Evolutionary conservation across 768 basidiomycete genomes (phyloP), one percentile per base, ranked within the genome.

Genomic region (Rhodotorula kratochvilovae): DNA sequence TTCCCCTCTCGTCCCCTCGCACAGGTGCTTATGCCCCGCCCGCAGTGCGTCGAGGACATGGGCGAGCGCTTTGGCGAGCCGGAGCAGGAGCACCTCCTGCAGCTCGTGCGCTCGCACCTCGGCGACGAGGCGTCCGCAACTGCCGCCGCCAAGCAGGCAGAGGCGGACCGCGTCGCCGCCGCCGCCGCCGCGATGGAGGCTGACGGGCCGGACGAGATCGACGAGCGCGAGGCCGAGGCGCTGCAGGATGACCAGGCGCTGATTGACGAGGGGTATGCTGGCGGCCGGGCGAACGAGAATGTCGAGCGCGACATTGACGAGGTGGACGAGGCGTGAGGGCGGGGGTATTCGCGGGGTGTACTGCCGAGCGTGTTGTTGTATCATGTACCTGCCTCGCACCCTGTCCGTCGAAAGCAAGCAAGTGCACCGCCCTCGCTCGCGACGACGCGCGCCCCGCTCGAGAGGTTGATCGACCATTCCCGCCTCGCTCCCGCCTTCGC

Each of bases 21-120:
- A n/a, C n/a, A n/a, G n/a, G n/a, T n/a, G n/a, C n/a, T n/a, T n/a
- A n/a, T 35, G 10, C 23, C 5, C 42, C 11, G 29, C 46, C 31
- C 55, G n/a, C 63, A 96, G 93, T 89, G 95, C 65, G 86, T 97
- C 16, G 94, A 97, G 81, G 93, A 97, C 79, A 81, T 92, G 5
- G 91, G 93, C 80, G 89, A 90, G 73, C 85, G 93, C 55, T 84
- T 92, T 10, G 85, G 87, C 51, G 82, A 84, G 43, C 87, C 89
- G 81, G 85, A 88, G 5, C 86, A 87, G 70, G 59, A 74, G 50
- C 50, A 59, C 43, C 58, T 74, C 53, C 33, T 76, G 67, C 36
- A 43, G 10, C 46, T 74, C 33, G 70, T 77, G 56, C 69, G 72
- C 31, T 57, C 67, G 23, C 63, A 72, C 57, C 61, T 68, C 12